These are phyloP conservation scores for Phaffomyces opuntiae DNA, from an alignment of 805 yeast genomes.

Conservation along the genomic window DNA sequence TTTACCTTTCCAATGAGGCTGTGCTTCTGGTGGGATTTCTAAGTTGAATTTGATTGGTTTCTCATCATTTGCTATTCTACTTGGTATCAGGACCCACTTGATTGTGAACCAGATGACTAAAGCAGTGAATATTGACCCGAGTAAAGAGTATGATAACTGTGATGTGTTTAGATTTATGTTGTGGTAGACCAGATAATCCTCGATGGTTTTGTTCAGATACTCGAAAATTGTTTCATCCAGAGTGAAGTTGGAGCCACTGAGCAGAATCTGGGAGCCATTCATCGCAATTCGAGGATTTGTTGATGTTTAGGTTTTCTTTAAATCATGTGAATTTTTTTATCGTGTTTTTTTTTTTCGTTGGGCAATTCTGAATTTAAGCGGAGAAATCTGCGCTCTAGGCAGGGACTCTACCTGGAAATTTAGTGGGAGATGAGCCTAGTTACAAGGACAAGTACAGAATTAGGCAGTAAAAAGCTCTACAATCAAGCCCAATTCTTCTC, in stretches of 20 bases:
- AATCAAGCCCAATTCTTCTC: too few relatives aligned
- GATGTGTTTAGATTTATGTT: slow-evolving; percentile 8
- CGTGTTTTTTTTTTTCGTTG: too few relatives aligned
- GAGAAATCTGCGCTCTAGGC: too few relatives aligned
- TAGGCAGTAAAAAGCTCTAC: too few relatives aligned
- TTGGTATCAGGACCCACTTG: slow-evolving; percentile 8
- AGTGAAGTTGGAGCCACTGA: slow-evolving; percentile 16
- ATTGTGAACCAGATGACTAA: slow-evolving; percentile 7
- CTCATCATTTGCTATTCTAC: slow-evolving; percentile 7
- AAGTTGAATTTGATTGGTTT: slow-evolving; percentile 39
- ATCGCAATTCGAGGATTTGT: background rate
- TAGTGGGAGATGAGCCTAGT: too few relatives aligned
- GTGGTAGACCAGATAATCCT: slow-evolving; percentile 12
- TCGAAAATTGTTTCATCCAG: slow-evolving; percentile 20
- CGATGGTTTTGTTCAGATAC: slow-evolving; percentile 15
- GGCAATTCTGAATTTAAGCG: too few relatives aligned
- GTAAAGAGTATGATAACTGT: slow-evolving; percentile 14
- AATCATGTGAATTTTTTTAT: background rate
- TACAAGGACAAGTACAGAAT: too few relatives aligned
- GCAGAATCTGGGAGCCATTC: slow-evolving; percentile 11
- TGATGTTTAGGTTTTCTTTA: too few relatives aligned
- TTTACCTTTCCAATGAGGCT: slow-evolving; percentile 89
- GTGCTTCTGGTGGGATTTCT: slow-evolving; percentile 67
- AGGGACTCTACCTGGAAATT: too few relatives aligned
- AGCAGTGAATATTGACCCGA: slow-evolving; percentile 10